Percentiles rank a stretch among this genome's conserved stretches.
Evolutionary conservation across 768 basidiomycete species (phyloP).

Genomic region (Pleurotus pulmonarius): DNA sequence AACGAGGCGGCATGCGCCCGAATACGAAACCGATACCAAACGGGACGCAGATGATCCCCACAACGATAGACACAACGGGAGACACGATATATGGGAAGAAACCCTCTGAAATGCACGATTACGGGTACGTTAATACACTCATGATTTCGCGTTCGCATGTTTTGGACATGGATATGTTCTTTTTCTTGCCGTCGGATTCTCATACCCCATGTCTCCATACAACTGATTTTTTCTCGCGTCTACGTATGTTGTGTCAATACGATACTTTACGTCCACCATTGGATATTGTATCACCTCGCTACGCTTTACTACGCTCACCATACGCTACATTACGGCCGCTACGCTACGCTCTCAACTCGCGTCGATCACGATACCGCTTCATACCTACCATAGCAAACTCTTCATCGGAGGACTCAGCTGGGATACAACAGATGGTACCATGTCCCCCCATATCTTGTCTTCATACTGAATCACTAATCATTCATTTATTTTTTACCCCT

Average conservation of each 20-base stretch:
- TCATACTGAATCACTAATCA: conserved; percentile 32
- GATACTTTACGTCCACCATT: conserved; percentile 8
- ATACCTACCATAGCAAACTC: conserved; percentile 64
- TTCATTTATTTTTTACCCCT: conserved; percentile 18
- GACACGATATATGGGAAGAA: conserved; percentile 53
- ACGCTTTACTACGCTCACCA: conserved; percentile 15
- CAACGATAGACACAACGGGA: conserved; percentile 18
- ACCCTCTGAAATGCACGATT: conserved; percentile 75
- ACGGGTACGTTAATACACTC: conserved; percentile 58
- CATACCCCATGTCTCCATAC: neutral
- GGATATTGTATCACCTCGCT: conserved; percentile 8
- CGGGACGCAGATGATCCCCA: conserved; percentile 30
- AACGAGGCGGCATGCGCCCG: conserved; percentile 36
- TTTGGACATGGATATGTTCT: conserved; percentile 12
- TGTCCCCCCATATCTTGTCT: conserved; percentile 25
- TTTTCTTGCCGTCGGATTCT: conserved; percentile 18
- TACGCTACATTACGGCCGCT: conserved; percentile 5
- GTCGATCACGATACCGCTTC: conserved; percentile 5
- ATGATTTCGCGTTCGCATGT: conserved; percentile 3
- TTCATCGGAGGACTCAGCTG: conserved; percentile 90
- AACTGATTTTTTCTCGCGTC: conserved; percentile 3
- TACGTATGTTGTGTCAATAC: conserved; percentile 7
- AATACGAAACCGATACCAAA: conserved; percentile 21
- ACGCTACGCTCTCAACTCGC: neutral
- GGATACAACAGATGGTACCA: conserved; percentile 87